Conservation (phyloP, 139 green algal species). For the Chlorella sp. region DNA sequence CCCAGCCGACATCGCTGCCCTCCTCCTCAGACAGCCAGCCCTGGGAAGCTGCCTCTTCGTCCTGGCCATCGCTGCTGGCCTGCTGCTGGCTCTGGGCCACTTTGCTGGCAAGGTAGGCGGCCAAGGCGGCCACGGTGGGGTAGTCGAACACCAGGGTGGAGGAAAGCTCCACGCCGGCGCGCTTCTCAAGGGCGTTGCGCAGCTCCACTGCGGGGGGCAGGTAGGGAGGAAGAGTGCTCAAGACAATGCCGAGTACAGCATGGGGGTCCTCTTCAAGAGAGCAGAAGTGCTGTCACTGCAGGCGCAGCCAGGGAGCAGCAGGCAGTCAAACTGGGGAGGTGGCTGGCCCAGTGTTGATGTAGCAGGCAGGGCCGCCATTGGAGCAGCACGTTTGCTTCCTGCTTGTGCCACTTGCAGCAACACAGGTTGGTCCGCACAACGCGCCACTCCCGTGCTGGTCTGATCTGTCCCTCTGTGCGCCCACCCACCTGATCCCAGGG, state of each 20-base stretch:
- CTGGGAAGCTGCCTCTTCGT: not conserved
- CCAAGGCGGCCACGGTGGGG: conserved; percentile 56
- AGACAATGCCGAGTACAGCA: no score
- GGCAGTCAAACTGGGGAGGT: no score
- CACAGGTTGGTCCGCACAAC: not conserved
- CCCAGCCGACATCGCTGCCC: not conserved
- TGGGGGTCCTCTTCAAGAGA: no score
- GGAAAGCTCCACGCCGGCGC: conserved; percentile 43
- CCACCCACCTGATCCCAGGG: conserved; percentile 47
- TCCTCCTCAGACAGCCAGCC: conserved; percentile 23
- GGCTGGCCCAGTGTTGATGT: no score
- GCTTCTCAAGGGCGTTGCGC: conserved; percentile 46
- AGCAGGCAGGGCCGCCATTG: not conserved
- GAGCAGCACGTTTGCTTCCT: not conserved
- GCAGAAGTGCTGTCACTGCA: no score
- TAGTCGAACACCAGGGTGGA: conserved; percentile 71
- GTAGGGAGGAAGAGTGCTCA: not conserved
- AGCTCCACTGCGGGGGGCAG: conserved; percentile 31
- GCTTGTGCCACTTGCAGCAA: not conserved
- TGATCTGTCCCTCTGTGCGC: not conserved
- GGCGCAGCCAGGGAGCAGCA: no score
- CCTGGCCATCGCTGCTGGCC: not conserved
- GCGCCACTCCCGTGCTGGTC: not conserved
- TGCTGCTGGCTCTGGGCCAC: not conserved
- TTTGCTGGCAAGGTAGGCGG: conserved; percentile 38